Percentiles rank a stretch among this genome's conserved stretches.
Conservation (phyloP, 2,329 filamentous ascomycete genomes). For the Diaporthe vexans region DNA sequence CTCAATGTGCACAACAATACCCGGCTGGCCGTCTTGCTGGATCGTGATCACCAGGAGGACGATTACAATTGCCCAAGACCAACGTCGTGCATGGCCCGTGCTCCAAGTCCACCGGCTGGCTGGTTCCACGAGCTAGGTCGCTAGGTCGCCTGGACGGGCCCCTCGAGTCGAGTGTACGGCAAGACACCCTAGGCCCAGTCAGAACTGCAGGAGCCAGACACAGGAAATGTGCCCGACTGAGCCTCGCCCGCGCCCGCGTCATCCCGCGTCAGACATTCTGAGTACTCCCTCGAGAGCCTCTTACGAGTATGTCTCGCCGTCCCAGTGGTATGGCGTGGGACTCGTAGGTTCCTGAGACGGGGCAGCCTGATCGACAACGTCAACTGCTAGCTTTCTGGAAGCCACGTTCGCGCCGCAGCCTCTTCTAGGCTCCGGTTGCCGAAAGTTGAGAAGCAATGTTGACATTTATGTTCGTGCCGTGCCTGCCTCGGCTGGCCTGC, state of each 20-base stretch:
- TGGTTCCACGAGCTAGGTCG: slow-evolving; percentile 12
- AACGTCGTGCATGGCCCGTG: not conserved
- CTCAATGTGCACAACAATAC: not conserved
- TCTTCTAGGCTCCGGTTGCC: slow-evolving; percentile 23
- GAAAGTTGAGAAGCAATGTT: slow-evolving; percentile 29
- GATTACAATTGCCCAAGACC: not conserved
- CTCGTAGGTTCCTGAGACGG: slow-evolving; percentile 3
- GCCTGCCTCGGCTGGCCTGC: slow-evolving; percentile 28
- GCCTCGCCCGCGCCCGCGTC: slow-evolving; percentile 20
- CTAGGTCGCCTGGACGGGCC: slow-evolving; percentile 11
- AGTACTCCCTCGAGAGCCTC: not conserved
- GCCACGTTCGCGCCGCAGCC: slow-evolving; percentile 34
- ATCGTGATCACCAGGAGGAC: not conserved
- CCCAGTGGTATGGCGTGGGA: not conserved
- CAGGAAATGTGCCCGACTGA: slow-evolving; percentile 24
- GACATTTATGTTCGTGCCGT: slow-evolving; percentile 28
- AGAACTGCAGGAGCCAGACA: slow-evolving; percentile 36
- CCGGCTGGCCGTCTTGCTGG: not conserved
- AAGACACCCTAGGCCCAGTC: slow-evolving; percentile 40
- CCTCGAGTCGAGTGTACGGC: slow-evolving; percentile 20
- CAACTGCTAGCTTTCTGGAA: slow-evolving; percentile 28
- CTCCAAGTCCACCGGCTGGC: not conserved
- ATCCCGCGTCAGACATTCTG: slow-evolving; percentile 8
- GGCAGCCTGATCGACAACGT: slow-evolving; percentile 21
- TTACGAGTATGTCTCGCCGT: not conserved